phyloP scores from a whole-genome alignment of 108 stramenopile genomes.

The Skeletonema marinoi region DNA sequence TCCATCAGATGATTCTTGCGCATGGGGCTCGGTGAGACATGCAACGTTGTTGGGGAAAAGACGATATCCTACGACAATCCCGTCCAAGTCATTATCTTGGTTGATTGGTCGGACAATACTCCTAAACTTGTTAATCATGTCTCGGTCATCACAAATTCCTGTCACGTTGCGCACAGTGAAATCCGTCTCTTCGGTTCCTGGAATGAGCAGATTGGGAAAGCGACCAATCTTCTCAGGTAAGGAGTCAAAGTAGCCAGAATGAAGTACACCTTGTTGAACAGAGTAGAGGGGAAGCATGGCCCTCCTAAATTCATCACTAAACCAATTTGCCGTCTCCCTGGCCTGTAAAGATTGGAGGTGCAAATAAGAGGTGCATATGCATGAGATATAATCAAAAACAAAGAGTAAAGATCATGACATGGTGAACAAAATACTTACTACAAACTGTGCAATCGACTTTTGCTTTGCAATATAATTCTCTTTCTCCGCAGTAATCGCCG shows the following conservation, averaged over 20 bases:
- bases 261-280: constrained; percentile 34
- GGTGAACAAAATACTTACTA: background rate
- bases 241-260: constrained; percentile 28
- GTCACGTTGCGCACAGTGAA: constrained; percentile 24
- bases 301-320: constrained; percentile 28
- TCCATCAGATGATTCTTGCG: background rate
- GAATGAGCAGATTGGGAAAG: constrained; percentile 6
- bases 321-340: constrained; percentile 32
- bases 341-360: constrained; percentile 5
- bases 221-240: constrained; percentile 30
- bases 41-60: constrained; percentile 36
- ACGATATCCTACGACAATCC: constrained; percentile 41
- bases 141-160: constrained; percentile 32
- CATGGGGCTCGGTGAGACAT: constrained; percentile 28
- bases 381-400: background rate
- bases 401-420: background rate
- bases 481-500: constrained; percentile 7
- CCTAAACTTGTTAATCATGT: constrained; percentile 2
- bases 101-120: constrained; percentile 36
- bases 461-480: constrained; percentile 5
- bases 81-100: constrained; percentile 27
- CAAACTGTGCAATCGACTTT: constrained; percentile 1
- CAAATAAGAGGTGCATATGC: background rate
- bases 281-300: constrained; percentile 42
- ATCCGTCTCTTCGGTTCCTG: constrained; percentile 4